A percentile compares a stretch with the other conserved stretches of the same genome.
These are phyloP conservation scores for Berkeleyomyces basicola DNA, from an alignment of 2,329 filamentous ascomycete species.

Conservation along the genomic window DNA sequence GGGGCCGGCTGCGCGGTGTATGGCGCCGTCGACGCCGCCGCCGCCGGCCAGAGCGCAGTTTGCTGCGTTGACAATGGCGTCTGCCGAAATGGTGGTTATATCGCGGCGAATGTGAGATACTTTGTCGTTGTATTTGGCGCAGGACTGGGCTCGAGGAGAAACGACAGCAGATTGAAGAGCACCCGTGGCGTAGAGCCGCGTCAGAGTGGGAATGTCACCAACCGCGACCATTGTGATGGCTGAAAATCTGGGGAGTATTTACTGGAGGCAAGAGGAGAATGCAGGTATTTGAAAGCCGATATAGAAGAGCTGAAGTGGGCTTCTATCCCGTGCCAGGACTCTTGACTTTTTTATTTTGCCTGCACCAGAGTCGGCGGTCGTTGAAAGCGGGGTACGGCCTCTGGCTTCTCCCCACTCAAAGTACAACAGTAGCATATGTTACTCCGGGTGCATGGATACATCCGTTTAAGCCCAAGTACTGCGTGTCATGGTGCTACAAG, in stretches of 20 bases:
- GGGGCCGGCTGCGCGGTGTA: slow-evolving; percentile 66
- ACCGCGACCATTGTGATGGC: not conserved
- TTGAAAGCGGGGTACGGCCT: not conserved
- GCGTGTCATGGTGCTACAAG: too few species aligned
- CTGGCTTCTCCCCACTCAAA: not conserved
- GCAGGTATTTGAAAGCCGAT: not conserved
- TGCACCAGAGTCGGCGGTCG: not conserved
- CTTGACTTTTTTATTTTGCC: too few species aligned
- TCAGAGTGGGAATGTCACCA: not conserved
- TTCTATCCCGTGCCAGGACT: not conserved
- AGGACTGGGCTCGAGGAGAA: not conserved
- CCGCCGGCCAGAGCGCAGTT: slow-evolving; percentile 66
- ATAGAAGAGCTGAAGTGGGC: not conserved
- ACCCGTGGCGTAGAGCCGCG: not conserved
- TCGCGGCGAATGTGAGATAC: slow-evolving; percentile 58
- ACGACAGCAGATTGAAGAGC: not conserved
- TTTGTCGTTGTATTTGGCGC: slow-evolving; percentile 43
- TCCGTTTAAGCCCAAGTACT: too few species aligned
- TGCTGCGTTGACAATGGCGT: slow-evolving; percentile 86
- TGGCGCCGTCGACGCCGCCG: slow-evolving; percentile 80
- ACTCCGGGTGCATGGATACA: too few species aligned
- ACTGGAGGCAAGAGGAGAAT: not conserved
- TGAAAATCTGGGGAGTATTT: not conserved
- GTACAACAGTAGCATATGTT: not conserved
- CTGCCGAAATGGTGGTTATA: slow-evolving; percentile 63